A percentile compares a stretch with the other conserved stretches of the same genome.
These are phyloP conservation scores for Viola pubescens DNA, from an alignment of 441 rosid species.

Conservation along the genomic window DNA sequence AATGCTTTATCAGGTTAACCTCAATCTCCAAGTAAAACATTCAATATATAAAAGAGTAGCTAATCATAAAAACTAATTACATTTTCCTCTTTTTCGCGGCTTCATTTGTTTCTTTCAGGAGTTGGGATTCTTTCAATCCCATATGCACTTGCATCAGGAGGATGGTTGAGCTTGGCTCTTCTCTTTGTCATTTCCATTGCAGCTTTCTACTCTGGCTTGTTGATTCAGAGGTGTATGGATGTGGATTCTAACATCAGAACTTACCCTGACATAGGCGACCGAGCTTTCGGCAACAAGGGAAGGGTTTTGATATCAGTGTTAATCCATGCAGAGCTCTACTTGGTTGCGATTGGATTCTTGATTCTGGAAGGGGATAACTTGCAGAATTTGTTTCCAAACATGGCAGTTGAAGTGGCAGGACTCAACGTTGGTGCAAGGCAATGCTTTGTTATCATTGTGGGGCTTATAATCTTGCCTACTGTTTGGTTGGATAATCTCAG, in stretches of 20 bases:
- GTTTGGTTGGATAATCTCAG: conserved; percentile 72
- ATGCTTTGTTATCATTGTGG: conserved; percentile 54
- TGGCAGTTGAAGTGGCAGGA: conserved; percentile 40
- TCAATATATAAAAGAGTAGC: background rate
- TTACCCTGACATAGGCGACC: conserved; percentile 81
- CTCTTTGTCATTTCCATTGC: conserved; percentile 50
- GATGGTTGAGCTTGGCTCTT: conserved; percentile 70
- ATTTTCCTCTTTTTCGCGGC: background rate
- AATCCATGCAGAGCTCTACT: conserved; percentile 67
- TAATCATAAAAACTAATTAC: background rate
- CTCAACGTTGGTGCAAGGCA: conserved; percentile 39
- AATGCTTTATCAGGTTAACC: conserved; percentile 76
- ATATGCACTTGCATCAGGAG: conserved; percentile 79
- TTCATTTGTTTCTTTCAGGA: conserved; percentile 32
- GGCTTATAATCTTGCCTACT: conserved; percentile 64
- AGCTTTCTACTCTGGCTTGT: conserved; percentile 58
- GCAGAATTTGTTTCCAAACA: conserved; percentile 41
- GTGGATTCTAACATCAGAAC: conserved; percentile 47
- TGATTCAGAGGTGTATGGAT: conserved; percentile 76
- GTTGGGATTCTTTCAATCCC: conserved; percentile 83
- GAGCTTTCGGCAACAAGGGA: conserved; percentile 74
- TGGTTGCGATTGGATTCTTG: conserved; percentile 74
- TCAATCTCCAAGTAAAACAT: background rate
- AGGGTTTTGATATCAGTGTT: conserved; percentile 45
- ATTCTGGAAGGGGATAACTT: conserved; percentile 88